A percentile compares a stretch with the other conserved stretches of the same genome.
Evolutionary conservation across 2,329 filamentous ascomycete species (phyloP).

Genomic region (Arthrinium puccinioides): DNA sequence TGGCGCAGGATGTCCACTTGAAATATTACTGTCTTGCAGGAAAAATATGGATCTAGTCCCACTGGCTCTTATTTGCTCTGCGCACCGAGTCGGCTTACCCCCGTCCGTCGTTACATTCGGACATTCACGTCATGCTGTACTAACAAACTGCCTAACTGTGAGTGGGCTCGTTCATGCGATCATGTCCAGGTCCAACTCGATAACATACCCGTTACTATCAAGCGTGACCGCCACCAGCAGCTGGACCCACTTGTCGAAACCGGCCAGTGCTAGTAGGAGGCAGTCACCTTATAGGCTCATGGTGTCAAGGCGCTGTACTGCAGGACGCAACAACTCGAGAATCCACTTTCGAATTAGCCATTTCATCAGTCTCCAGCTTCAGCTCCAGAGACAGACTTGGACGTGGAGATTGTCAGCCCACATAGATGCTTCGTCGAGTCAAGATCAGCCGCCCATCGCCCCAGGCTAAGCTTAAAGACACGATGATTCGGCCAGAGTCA

Average conservation of each 20-base stretch:
- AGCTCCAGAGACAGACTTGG: slow-evolving; percentile 14
- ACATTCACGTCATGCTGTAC: no score
- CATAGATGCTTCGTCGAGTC: slow-evolving; percentile 13
- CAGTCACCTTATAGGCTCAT: slow-evolving; percentile 17
- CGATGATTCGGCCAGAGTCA: slow-evolving; percentile 50
- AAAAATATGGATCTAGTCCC: no score
- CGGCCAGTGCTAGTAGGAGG: no score
- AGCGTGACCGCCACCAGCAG: no score
- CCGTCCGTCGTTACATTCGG: no score
- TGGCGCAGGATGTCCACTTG: no score
- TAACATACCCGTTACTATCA: background rate
- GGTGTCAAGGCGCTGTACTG: slow-evolving; percentile 28
- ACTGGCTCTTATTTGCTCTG: no score
- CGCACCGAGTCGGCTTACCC: no score
- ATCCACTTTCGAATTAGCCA: slow-evolving; percentile 26
- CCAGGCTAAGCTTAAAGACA: slow-evolving; percentile 45
- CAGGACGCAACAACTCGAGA: slow-evolving; percentile 35
- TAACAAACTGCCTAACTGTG: no score
- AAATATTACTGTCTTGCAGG: no score
- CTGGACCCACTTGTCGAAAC: slow-evolving; percentile 14
- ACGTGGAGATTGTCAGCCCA: slow-evolving; percentile 29
- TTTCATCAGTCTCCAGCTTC: slow-evolving; percentile 5
- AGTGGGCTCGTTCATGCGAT: no score
- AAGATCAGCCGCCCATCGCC: slow-evolving; percentile 17
- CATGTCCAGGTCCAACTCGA: background rate